Evolutionary conservation across 805 yeast species (phyloP), one percentile per base, ranked within the genome.

Genomic region (Lipomyces anomalus): DNA sequence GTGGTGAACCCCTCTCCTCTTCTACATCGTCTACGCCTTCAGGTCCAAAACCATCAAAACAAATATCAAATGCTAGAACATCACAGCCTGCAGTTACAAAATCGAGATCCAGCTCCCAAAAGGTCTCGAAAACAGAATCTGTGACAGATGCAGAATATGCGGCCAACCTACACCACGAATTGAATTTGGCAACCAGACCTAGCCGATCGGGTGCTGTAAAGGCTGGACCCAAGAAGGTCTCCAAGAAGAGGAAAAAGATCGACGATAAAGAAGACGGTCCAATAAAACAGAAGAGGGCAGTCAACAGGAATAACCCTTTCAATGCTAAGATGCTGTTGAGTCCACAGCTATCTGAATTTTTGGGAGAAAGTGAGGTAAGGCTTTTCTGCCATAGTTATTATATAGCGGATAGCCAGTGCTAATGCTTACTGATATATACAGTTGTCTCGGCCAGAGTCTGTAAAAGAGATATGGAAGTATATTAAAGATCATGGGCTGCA

Each of bases 381-480:
- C 11, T 9, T 6, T 22, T 16, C 17, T 5, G 0, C 48, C 40
- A n/a, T n/a, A 13, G 37, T 38, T 28, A 21, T 38, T 13, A 16
- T 13, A 13, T 13, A 22, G 11, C 13, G 11, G 16, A 13, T 13
- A 38, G 13, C 5, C 4, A 5, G n/a, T 5, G 5, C 17, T 35
- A 11, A 22, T 23, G 6, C 6, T 22, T 1, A 70, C 65, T 22
- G 13, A 22, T 38, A 22, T 6, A 20, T 6, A n/a, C 17, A 52
- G 44, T 58, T 77, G 35, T 72, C 89, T 3, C 66, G 95, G 54
- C 79, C 90, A 0, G 81, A 81, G 59, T 79, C 82, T 16, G 88
- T 83, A 6, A 82, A 82, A 50, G 63, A 63, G 38, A 61, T 84
- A 4, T 84, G 94, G 94, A 73, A 69, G 11, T 77, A 86, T 61